Conservation (phyloP, 768 basidiomycete species). For the Trametes coccinea region DNA sequence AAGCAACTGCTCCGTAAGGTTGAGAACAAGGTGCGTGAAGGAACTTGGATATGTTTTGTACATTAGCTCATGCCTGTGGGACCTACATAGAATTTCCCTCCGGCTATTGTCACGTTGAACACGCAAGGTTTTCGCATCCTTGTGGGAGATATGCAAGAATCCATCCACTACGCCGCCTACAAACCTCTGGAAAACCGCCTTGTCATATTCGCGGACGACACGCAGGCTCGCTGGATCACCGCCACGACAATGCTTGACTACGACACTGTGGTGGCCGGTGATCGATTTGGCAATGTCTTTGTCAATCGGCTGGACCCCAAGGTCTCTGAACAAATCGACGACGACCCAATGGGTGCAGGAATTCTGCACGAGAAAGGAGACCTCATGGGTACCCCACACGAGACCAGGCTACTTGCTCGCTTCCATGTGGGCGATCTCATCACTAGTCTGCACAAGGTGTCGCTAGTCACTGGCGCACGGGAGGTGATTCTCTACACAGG, state of each 20-base stretch:
- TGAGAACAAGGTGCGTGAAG: slow-evolving; percentile 81
- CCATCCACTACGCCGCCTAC: slow-evolving; percentile 86
- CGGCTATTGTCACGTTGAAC: slow-evolving; percentile 81
- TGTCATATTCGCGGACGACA: slow-evolving; percentile 93
- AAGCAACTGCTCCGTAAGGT: slow-evolving; percentile 95
- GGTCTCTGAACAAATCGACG: slow-evolving; percentile 90
- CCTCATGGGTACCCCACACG: slow-evolving; percentile 96
- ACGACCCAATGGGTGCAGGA: slow-evolving; percentile 96
- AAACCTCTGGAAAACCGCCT: slow-evolving; percentile 93
- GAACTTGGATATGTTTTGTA: too few relatives aligned
- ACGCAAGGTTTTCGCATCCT: slow-evolving; percentile 95
- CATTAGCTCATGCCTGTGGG: neutral
- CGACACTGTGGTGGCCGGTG: slow-evolving; percentile 88
- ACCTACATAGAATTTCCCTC: slow-evolving; percentile 60
- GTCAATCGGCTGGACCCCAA: slow-evolving; percentile 86
- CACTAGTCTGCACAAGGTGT: slow-evolving; percentile 89
- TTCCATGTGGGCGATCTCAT: slow-evolving; percentile 91
- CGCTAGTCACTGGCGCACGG: slow-evolving; percentile 93
- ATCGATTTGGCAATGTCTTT: slow-evolving; percentile 96
- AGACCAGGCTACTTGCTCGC: slow-evolving; percentile 85
- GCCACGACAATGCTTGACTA: slow-evolving; percentile 94
- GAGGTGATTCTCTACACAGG: slow-evolving; percentile 95
- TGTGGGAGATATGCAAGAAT: slow-evolving; percentile 98
- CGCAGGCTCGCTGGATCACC: slow-evolving; percentile 89
- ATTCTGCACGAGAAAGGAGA: slow-evolving; percentile 93